phyloP scores from a whole-genome alignment of 1,139 yeast genomes.

The Yamadazyma aaseri region DNA sequence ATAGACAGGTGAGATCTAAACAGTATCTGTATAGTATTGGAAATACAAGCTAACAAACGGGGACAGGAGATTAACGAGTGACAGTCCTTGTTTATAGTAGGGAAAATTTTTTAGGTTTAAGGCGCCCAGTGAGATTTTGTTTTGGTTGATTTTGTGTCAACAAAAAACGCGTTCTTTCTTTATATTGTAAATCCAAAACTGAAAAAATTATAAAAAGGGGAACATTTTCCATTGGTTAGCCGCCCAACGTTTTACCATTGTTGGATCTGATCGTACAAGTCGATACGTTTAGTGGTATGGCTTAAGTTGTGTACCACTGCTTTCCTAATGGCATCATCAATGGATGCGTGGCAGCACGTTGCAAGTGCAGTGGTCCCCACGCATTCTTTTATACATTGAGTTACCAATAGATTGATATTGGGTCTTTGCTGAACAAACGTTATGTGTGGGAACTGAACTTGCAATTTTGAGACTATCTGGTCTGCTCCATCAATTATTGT shows the following conservation, averaged over 20 bases:
- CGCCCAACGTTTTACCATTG: conserved; percentile 30
- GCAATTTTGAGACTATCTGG: conserved; percentile 19
- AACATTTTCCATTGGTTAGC: too few species aligned
- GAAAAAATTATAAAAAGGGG: too few species aligned
- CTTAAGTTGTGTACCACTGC: conserved; percentile 30
- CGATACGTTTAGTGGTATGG: conserved; percentile 32
- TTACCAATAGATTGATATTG: conserved; percentile 32
- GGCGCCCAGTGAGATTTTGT: conserved; percentile 2
- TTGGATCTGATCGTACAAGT: conserved; percentile 43
- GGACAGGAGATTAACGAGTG: conserved; percentile 3
- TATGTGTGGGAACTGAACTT: conserved; percentile 21
- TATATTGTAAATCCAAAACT: too few species aligned
- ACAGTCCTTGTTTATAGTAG: conserved; percentile 3
- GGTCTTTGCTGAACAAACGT: conserved; percentile 44
- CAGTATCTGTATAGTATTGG: too few species aligned
- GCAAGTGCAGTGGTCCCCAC: conserved; percentile 36
- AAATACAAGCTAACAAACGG: too few species aligned
- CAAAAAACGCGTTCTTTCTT: conserved; percentile 1
- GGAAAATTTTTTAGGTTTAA: conserved; percentile 3
- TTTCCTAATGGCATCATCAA: conserved; percentile 40
- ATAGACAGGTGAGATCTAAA: too few species aligned
- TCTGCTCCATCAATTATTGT: conserved; percentile 16
- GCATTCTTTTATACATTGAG: conserved; percentile 28
- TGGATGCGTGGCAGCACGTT: conserved; percentile 42
- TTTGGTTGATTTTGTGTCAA: conserved; percentile 3